Evolutionary conservation across 208 protist species (phyloP), one percentile per base, ranked within the genome.

Genomic region (Kentomonas sorsogonicus): DNA sequence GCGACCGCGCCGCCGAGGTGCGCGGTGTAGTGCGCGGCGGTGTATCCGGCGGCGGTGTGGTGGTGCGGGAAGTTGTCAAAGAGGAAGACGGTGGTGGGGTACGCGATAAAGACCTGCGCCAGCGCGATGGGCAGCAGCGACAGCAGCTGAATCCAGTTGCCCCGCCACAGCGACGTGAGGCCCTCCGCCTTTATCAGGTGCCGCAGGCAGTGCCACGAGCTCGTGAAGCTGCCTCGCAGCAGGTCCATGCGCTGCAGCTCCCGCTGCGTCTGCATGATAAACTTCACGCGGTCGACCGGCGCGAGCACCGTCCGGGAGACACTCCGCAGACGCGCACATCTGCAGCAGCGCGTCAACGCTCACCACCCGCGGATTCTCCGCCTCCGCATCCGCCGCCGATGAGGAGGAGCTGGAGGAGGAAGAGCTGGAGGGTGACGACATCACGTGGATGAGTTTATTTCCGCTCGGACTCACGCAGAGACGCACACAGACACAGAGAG

Each of bases 261-360:
- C 29, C 65, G 63, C 52, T 91, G 80, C 47, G 62, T 82, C 66
- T 87, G 74, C 76, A 94, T 77, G 20, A 94, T 51, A 46, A 75
- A 94, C 74, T 91, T 90, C 2, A 94, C 71, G n/a, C 86, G 83
- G 27, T 94, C 86, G 10, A 94, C 51, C 10, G 86, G 86, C 9
- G 86, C 83, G 1, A 86, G 66, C 20, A 89, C 0, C 0, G 86
- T 94, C 48, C 74, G 73, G 25, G 58, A 66, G 22, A 79, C 48
- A 0, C 63, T 56, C 20, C 73, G 73, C 36, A 69, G 38, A 52
- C 88, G n/a, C 23, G 60, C 86, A 93, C 36, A 77, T 36, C 3
- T 60, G 43, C 53, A 79, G 76, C 5, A 87, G 73, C n/a, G n/a
- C n/a, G n/a, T n/a, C n/a, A n/a, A n/a, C n/a, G n/a, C n/a, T n/a